Conservation (phyloP, 345 rosid species). For the Gossypium ekmanianum region DNA sequence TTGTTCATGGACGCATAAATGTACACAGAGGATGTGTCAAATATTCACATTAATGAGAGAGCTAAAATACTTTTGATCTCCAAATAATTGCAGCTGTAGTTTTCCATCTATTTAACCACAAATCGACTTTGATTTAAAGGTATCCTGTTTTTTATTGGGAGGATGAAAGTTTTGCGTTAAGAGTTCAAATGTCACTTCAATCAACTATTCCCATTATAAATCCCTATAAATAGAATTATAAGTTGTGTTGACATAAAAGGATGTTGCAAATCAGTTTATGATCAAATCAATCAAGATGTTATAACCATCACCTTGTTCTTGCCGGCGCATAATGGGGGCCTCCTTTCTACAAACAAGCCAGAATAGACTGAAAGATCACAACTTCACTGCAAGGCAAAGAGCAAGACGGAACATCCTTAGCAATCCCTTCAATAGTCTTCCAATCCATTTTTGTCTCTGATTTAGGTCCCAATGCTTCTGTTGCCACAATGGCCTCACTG, state of each 20-base stretch:
- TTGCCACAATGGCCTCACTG: constrained; percentile 77
- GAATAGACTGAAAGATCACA: constrained; percentile 68
- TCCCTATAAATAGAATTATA: too few species aligned
- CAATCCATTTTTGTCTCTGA: constrained; percentile 85
- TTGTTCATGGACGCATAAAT: too few species aligned
- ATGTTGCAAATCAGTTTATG: neutral
- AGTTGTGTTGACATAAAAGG: neutral
- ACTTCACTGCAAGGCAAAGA: constrained; percentile 26
- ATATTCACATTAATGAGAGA: neutral
- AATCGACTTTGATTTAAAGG: neutral
- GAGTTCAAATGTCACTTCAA: too few species aligned
- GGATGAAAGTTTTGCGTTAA: too few species aligned
- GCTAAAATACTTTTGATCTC: neutral
- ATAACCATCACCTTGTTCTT: constrained; percentile 81
- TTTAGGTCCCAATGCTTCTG: constrained; percentile 89
- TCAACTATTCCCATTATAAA: too few species aligned
- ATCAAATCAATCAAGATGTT: constrained; percentile 40
- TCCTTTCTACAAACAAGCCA: constrained; percentile 86
- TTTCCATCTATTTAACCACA: neutral
- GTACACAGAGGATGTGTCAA: neutral
- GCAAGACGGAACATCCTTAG: constrained; percentile 82
- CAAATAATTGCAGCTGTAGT: neutral
- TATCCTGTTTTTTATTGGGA: too few species aligned
- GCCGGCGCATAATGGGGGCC: constrained; percentile 86
- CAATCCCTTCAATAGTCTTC: constrained; percentile 74